A percentile compares a stretch with the other conserved stretches of the same genome.
These are phyloP conservation scores for Podospora bellae-mahoneyi DNA, from an alignment of 495 filamentous ascomycete genomes.

Conservation along the genomic window DNA sequence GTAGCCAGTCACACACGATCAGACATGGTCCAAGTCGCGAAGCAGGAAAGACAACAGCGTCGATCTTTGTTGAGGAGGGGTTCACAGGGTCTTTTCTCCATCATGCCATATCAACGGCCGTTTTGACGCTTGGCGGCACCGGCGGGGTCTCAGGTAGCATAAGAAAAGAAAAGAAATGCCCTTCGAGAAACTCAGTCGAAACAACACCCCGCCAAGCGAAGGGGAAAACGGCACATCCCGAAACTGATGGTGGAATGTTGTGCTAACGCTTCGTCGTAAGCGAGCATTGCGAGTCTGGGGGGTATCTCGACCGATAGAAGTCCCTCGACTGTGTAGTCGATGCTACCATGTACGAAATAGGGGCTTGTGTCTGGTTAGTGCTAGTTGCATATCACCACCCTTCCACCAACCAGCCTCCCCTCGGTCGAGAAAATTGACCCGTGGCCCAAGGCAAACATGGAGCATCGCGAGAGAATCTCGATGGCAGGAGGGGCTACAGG, in stretches of 20 bases:
- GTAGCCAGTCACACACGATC: conserved; percentile 1
- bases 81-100: background rate
- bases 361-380: background rate
- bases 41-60: background rate
- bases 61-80: background rate
- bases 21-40: background rate
- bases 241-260: conserved; percentile 4
- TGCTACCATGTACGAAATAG: background rate
- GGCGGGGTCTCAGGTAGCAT: conserved; percentile 8
- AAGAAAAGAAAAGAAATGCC: conserved; percentile 8
- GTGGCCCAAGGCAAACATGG: background rate
- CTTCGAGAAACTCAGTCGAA: conserved; percentile 20
- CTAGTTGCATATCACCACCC: background rate
- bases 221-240: conserved; percentile 10
- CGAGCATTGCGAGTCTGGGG: background rate
- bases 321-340: background rate
- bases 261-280: background rate
- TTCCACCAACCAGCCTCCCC: background rate
- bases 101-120: background rate
- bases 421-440: background rate
- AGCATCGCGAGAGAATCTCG: background rate
- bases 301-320: background rate
- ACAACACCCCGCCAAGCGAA: conserved; percentile 17
- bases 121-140: conserved; percentile 7
- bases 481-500: background rate